These are phyloP conservation scores for Hebeloma cylindrosporum DNA, from an alignment of 768 basidiomycete genomes.

Conservation along the genomic window DNA sequence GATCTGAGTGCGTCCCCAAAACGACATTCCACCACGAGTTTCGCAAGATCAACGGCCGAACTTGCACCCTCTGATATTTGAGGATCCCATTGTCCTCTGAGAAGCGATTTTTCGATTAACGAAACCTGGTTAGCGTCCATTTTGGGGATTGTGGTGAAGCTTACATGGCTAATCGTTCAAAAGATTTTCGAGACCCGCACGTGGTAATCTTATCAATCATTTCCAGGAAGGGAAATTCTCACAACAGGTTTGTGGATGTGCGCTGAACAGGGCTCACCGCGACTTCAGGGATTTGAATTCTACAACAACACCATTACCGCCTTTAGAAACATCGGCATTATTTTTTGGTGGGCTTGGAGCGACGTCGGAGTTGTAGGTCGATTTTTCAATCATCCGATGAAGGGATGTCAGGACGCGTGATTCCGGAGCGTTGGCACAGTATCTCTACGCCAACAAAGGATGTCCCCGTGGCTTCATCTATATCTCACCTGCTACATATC, in stretches of 20 bases:
- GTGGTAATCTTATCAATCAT: constrained; percentile 22
- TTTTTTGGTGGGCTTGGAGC: too few species aligned
- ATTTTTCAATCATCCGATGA: too few species aligned
- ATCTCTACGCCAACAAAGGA: too few species aligned
- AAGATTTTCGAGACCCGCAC: constrained; percentile 10
- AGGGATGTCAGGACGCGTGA: constrained; percentile 10
- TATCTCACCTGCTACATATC: too few species aligned
- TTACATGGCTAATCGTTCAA: neutral
- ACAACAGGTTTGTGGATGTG: too few species aligned
- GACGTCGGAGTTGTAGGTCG: too few species aligned
- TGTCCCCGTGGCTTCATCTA: too few species aligned
- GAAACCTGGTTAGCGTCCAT: constrained; percentile 18
- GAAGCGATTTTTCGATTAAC: constrained; percentile 53
- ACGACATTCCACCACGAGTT: constrained; percentile 57
- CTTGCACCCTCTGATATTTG: constrained; percentile 20
- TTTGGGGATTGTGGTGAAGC: constrained; percentile 3
- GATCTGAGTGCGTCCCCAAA: constrained; percentile 56
- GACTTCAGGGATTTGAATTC: too few species aligned
- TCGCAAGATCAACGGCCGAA: constrained; percentile 41
- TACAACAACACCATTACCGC: too few species aligned
- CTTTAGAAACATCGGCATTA: too few species aligned
- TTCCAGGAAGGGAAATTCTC: constrained; percentile 13
- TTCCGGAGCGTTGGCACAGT: constrained; percentile 8
- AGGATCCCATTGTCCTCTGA: constrained; percentile 48
- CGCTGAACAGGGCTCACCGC: too few species aligned